Conservation (phyloP, 2,329 filamentous ascomycete genomes). For the Falciphora oryzae region DNA sequence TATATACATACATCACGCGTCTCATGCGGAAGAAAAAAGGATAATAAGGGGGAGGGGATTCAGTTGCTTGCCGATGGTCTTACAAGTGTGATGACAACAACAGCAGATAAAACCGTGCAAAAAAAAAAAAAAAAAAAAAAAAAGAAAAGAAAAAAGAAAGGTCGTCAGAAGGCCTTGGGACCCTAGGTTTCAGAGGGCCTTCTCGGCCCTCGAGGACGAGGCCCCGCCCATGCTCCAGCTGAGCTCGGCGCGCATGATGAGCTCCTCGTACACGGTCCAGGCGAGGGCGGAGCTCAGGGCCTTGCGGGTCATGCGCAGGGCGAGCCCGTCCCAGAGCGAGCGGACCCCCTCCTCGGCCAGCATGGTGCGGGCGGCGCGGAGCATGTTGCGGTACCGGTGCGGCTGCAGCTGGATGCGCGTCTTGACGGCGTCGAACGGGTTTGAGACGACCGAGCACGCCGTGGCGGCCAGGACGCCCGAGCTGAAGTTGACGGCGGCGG, state of each 20-base stretch:
- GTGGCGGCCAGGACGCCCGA: constrained; percentile 78
- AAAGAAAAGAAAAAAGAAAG: not conserved
- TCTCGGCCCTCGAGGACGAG: constrained; percentile 15
- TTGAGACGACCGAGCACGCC: constrained; percentile 81
- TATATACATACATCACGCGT: no score
- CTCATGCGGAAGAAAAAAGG: not conserved
- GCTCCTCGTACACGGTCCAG: constrained; percentile 95
- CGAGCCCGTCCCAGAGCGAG: constrained; percentile 80
- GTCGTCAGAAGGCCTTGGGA: not conserved
- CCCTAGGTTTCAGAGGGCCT: constrained; percentile 11
- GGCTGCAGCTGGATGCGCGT: constrained; percentile 91
- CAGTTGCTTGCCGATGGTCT: no score
- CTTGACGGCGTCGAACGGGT: constrained; percentile 96
- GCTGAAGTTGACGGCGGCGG: constrained; percentile 73
- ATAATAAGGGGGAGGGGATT: not conserved
- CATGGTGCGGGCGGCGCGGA: constrained; percentile 72
- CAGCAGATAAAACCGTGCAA: not conserved
- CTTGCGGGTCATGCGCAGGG: constrained; percentile 82
- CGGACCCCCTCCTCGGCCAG: constrained; percentile 72
- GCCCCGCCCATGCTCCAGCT: constrained; percentile 20
- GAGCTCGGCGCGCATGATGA: constrained; percentile 64
- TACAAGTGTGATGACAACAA: not conserved
- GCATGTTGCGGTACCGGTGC: constrained; percentile 72
- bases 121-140: constrained; percentile 1
- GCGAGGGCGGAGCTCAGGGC: constrained; percentile 90